Evolutionary conservation across 2,329 filamentous ascomycete genomes (phyloP), one percentile per base, ranked within the genome.

Genomic region (Colletotrichum scovillei): DNA sequence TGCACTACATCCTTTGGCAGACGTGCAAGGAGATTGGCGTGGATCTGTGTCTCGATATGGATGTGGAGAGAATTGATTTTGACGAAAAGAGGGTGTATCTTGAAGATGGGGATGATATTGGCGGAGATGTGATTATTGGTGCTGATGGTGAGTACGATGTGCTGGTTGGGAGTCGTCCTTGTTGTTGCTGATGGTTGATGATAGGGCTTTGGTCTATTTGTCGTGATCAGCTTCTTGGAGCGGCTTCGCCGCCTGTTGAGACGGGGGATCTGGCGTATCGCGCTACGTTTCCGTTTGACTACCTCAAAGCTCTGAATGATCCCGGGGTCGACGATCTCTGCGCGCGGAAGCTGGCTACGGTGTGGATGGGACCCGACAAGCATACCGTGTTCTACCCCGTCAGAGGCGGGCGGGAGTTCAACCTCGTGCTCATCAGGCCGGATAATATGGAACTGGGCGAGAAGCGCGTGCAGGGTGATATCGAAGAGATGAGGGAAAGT

Each of bases 101-200:
- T 4, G 69, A 72, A 14, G 72, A 72, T 0, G 72, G 72, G 2
- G 72, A 74, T n/a, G 72, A 67, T 26, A 56, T 74, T 8, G 57
- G 30, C 1, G 72, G 72, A 2, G 68, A 74, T 52, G 30, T 72
- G 1, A 63, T 74, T 0, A 32, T 74, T 2, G 72, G 72, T 4
- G 68, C 72, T 19, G 72, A 74, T 16, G 72, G 72, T 72, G 57
- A 11, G 35, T 69, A 16, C 0, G 14, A 42, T 42, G 6, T 19
- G 38, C 38, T 6, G 14, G 35, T 4, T 38, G 5, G 35, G 14
- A 38, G 5, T 26, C 24, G 26, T 26, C 3, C 12, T 38, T 7
- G n/a, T 1, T 8, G 1, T 0, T 16, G 0, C n/a, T 9, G n/a
- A 49, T 49, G 1, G 3, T 16, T 5, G 30, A 16, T 22, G 52